Evolutionary conservation across 768 basidiomycete genomes (phyloP), one percentile per base, ranked within the genome.

Genomic region (Trametes cubensis): DNA sequence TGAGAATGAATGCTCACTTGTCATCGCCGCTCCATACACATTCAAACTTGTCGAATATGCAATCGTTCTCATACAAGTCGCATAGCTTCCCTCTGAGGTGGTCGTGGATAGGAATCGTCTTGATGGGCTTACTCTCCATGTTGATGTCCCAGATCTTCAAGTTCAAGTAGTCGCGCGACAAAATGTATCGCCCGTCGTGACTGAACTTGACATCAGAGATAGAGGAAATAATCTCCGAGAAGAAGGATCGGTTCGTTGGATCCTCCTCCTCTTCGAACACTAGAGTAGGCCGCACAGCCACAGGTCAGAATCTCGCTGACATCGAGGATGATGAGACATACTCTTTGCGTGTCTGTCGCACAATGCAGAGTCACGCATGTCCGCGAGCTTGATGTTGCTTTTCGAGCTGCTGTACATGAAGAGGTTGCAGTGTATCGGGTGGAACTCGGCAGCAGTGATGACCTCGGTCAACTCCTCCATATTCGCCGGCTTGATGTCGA

Each of bases 391-490:
- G 83, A 99, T 98, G 75, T 97, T 98, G 70, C 95, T 96, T 78
- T 98, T 98, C 61, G 97, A 98, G 78, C 94, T 95, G 65, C 96
- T 98, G 76, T 98, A 99, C 95, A 98, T 97, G 81, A 99, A 98
- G 53, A 93, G 80, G 76, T 98, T 98, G 87, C 97, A 98, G 66
- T 96, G 92, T 55, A 86, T 84, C 34, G 97, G 97, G 73, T 98
- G 97, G 77, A 99, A 98, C 77, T 99, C 97, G 50, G 97, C 94
- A 13, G 96, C 94, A n/a, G 97, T 99, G 76, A 99, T 98, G 73
- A 99, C 97, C 75, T 99, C 97, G 17, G 97, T 98, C 57, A 99
- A 82, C 75, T 99, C 97, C 74, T 99, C 97, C 97, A 99, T 99
- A 77, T 99, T 99, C 70, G 94, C 87, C 2, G 97, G 97, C 74